phyloP scores from a whole-genome alignment of 78 protist species.

The Dictyostelium purpureum region DNA sequence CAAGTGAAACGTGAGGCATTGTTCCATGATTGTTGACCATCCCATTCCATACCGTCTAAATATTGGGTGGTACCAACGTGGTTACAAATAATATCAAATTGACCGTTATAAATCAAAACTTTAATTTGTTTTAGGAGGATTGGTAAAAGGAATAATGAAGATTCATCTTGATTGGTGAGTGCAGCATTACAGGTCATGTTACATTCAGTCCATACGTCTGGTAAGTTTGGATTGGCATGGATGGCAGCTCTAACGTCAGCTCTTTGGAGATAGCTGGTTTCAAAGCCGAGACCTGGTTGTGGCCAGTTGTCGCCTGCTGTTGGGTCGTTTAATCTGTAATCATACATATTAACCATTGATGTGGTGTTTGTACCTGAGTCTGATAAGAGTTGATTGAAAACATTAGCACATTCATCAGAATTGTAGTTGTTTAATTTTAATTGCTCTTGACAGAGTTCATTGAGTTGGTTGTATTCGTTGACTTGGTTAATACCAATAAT shows the following conservation, averaged over 20 bases:
- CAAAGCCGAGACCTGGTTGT: slow-evolving; percentile 1
- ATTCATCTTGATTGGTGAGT: slow-evolving; percentile 24
- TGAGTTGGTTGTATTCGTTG: neutral
- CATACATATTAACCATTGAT: slow-evolving; percentile 44
- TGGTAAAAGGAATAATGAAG: slow-evolving; percentile 37
- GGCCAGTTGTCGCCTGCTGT: slow-evolving; percentile 56
- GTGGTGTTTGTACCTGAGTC: slow-evolving; percentile 36
- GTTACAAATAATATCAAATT: slow-evolving; percentile 67
- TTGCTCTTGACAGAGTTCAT: slow-evolving; percentile 30
- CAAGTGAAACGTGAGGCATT: slow-evolving; percentile 22
- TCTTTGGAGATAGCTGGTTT: neutral
- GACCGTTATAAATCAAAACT: slow-evolving; percentile 53
- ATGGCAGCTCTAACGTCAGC: slow-evolving; percentile 20
- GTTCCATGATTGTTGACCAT: slow-evolving; percentile 12
- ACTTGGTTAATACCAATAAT: slow-evolving; percentile 3
- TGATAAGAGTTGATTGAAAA: neutral
- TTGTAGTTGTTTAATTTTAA: neutral
- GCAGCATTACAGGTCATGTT: neutral
- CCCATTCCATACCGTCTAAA: slow-evolving; percentile 33
- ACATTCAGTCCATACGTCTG: slow-evolving; percentile 48
- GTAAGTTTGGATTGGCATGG: neutral
- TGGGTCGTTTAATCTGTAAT: slow-evolving; percentile 39
- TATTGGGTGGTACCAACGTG: slow-evolving; percentile 62
- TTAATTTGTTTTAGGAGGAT: neutral
- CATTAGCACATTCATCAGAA: slow-evolving; percentile 52